Evolutionary conservation across 1,139 yeast species (phyloP).

Genomic region (Candida gigantensis): DNA sequence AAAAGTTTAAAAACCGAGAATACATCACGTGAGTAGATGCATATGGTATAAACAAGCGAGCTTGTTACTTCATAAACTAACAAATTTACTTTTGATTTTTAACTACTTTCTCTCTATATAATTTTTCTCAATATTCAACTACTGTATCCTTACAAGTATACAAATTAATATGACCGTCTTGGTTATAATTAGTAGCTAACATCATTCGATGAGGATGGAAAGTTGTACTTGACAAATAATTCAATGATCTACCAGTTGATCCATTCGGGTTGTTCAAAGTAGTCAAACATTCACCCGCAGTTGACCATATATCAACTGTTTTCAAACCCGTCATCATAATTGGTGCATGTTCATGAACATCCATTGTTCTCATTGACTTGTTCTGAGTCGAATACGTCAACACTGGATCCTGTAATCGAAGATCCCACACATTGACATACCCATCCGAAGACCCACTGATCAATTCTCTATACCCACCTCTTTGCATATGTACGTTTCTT

Average conservation of each 20-base stretch:
- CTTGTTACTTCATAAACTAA: too few relatives aligned
- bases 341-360: constrained; percentile 96
- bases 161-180: constrained; percentile 72
- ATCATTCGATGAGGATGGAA: constrained; percentile 96
- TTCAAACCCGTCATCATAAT: constrained; percentile 84
- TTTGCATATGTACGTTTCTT: constrained; percentile 86
- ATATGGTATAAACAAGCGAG: not conserved
- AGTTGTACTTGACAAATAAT: constrained; percentile 63
- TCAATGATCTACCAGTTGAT: constrained; percentile 41
- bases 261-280: constrained; percentile 59
- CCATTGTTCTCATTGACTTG: constrained; percentile 68
- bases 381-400: constrained; percentile 59
- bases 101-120: too few relatives aligned
- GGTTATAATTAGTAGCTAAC: constrained; percentile 82
- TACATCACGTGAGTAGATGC: not conserved
- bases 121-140: constrained; percentile 30
- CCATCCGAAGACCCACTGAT: constrained; percentile 87
- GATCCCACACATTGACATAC: constrained; percentile 85
- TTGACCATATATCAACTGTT: constrained; percentile 82
- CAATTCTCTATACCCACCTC: constrained; percentile 93
- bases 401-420: constrained; percentile 72
- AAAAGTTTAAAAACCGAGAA: not conserved
- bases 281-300: constrained; percentile 73
- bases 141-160: constrained; percentile 49
- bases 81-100: too few relatives aligned